Evolutionary conservation across 257 asterid genomes (phyloP), one percentile per base, ranked within the genome.

Genomic region (Fraxinus americana): DNA sequence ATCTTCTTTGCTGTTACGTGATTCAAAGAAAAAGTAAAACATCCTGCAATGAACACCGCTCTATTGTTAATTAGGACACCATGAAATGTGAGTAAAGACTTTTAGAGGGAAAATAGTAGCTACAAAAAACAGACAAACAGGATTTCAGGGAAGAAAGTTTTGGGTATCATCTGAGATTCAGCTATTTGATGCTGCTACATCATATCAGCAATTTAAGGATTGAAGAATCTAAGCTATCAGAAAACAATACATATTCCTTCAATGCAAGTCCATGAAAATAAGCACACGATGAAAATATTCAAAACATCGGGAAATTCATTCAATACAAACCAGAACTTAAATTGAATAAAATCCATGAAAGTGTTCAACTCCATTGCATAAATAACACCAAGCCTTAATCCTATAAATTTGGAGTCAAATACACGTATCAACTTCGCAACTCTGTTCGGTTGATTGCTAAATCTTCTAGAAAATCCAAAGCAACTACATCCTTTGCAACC

Each of bases 1-100:
- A 76, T 90, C 96, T n/a, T 85, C 80, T 73, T 83, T 78, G 90
- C 92, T 89, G 77, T 87, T 88, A 16, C 95, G 92, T 41, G 99
- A 94, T 81, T 94, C 92, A 78, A 94, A 94, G 94, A 89, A 92
- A 74, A 94, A 94, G 87, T 94, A 94, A 79, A 94, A 94, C 97
- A 94, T 89, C 94, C 99, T 92, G 88, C 79, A 36, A 70, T 16
- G 68, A 74, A 71, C 71, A 35, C n/a, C 52, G 68, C 36, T 66
- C 77, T 73, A 85, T 71, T 39, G 39, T 74, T 70, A 77, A 70
- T 50, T 67, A 35, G 48, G 57, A 25, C 79, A 63, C 75, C 41
- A 35, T 59, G 48, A n/a, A 71, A 27, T 3, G 23, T 71, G 45
- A 67, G 73, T 54, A 54, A 3, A 54, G 27, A 36, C 17, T 27